Evolutionary conservation across 805 yeast species (phyloP).

Genomic region (Isabelozyma gotoi): DNA sequence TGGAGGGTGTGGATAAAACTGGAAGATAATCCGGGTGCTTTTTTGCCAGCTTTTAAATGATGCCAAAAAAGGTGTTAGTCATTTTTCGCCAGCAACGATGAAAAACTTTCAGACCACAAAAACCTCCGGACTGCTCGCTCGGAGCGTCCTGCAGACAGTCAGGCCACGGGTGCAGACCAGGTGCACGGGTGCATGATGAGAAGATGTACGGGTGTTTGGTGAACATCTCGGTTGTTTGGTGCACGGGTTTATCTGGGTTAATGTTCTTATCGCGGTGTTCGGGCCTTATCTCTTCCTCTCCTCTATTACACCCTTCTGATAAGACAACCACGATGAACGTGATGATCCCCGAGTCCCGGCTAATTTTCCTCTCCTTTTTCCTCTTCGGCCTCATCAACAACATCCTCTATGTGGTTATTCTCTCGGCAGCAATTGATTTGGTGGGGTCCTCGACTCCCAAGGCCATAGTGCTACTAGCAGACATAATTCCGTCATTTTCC

Average conservation of each 20-base stretch:
- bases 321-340: slow-evolving; percentile 3
- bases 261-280: background rate
- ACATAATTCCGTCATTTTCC: slow-evolving; percentile 78
- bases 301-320: background rate
- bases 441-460: slow-evolving; percentile 85
- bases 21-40: background rate
- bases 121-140: no score
- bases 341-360: slow-evolving; percentile 5
- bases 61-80: background rate
- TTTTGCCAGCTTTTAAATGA: background rate
- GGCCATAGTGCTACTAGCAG: slow-evolving; percentile 80
- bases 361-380: slow-evolving; percentile 61
- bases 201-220: background rate
- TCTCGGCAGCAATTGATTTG: slow-evolving; percentile 88
- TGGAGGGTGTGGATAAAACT: background rate
- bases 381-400: slow-evolving; percentile 85
- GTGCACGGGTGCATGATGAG: background rate
- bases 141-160: no score
- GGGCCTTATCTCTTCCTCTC: background rate
- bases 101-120: no score
- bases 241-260: background rate
- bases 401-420: slow-evolving; percentile 84
- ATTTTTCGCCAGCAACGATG: background rate
- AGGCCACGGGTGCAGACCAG: no score
- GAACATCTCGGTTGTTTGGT: background rate